These are phyloP conservation scores for Globisporangium sylvaticum DNA, from an alignment of 352 stramenopile genomes.

Conservation along the genomic window DNA sequence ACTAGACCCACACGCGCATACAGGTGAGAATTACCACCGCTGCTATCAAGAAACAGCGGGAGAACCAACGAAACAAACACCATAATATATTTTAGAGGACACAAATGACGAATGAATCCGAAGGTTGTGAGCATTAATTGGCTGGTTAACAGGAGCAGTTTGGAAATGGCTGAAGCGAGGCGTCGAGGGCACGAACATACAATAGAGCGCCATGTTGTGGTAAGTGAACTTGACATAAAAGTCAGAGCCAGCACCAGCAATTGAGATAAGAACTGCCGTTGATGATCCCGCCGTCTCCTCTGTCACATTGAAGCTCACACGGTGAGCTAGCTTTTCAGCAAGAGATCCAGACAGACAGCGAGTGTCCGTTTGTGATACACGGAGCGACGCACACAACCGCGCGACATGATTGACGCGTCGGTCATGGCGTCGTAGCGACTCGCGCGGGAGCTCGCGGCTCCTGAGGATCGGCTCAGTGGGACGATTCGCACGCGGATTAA, in stretches of 20 bases:
- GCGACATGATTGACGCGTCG: not conserved
- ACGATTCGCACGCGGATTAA: not conserved
- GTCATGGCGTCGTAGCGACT: constrained; percentile 3
- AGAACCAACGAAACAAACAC: not conserved
- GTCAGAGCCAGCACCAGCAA: too few species aligned
- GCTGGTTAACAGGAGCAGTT: not conserved
- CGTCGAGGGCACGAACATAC: too few species aligned
- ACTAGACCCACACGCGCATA: not conserved
- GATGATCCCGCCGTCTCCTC: too few species aligned
- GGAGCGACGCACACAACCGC: not conserved
- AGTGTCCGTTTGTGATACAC: constrained; percentile 1
- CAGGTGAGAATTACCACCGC: not conserved
- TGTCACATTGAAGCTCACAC: not conserved
- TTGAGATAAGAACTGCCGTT: not conserved
- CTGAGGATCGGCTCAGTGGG: constrained; percentile 2
- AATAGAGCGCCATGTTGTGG: not conserved
- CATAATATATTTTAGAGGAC: constrained; percentile 1
- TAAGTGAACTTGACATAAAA: not conserved
- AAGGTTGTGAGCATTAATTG: not conserved
- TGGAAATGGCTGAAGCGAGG: too few species aligned
- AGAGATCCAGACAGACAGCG: not conserved
- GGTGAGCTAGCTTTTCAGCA: too few species aligned
- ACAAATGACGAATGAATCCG: not conserved
- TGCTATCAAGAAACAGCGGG: not conserved
- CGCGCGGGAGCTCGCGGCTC: not conserved